A percentile compares a stretch with the other conserved stretches of the same genome.
phyloP scores from a whole-genome alignment of 1,284 basidiomycete species.

The Pseudozyma tsukubaensis region DNA sequence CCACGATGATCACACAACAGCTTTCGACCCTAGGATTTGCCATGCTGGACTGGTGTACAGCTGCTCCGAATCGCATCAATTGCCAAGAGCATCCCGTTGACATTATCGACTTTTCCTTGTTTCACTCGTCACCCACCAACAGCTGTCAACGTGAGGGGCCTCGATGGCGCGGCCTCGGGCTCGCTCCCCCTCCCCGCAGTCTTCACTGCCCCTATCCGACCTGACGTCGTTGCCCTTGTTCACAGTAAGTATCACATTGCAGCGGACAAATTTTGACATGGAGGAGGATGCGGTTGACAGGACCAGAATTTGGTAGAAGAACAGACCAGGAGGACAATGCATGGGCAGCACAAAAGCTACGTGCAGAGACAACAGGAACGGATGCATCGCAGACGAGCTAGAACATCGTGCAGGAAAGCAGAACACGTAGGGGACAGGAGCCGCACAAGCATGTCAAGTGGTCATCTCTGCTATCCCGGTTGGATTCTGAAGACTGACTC shows the following conservation, averaged over 20 bases:
- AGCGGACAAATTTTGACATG: not conserved
- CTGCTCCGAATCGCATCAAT: not conserved
- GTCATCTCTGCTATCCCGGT: too few relatives aligned
- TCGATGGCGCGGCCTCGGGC: constrained; percentile 77
- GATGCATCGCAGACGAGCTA: too few relatives aligned
- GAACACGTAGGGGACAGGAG: too few relatives aligned
- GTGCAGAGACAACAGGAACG: too few relatives aligned
- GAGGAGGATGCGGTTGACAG: not conserved
- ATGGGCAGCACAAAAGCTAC: too few relatives aligned
- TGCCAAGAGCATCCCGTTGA: constrained; percentile 14
- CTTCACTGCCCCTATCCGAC: constrained; percentile 96
- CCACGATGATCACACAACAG: too few relatives aligned
- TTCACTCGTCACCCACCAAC: constrained; percentile 14
- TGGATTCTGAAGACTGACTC: constrained; percentile 5
- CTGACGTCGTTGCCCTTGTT: constrained; percentile 97
- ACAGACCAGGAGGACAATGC: too few relatives aligned
- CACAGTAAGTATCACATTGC: constrained; percentile 81
- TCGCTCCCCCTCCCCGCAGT: constrained; percentile 95
- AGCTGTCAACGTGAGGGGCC: constrained; percentile 68
- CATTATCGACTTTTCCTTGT: constrained; percentile 8
- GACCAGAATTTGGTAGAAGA: too few relatives aligned
- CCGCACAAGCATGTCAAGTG: too few relatives aligned
- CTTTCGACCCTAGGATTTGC: not conserved
- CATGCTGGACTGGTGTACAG: not conserved
- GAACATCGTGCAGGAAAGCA: too few relatives aligned